These are phyloP conservation scores for Paxillus ammoniavirescens DNA, from an alignment of 768 basidiomycete species.

Conservation along the genomic window DNA sequence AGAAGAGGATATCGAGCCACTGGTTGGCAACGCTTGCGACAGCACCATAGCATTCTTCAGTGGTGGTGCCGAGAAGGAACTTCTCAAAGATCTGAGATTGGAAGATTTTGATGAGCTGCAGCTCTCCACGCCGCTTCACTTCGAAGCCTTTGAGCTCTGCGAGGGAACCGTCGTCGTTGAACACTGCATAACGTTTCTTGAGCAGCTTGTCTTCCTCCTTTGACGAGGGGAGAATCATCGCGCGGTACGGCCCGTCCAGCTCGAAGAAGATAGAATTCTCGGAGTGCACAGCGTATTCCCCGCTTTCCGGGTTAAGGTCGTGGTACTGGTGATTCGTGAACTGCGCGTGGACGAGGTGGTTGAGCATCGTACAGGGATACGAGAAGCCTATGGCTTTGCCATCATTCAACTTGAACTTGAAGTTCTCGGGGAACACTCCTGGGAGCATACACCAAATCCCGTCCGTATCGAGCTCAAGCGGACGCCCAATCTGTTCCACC, in stretches of 20 bases:
- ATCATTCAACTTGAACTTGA: constrained; percentile 85
- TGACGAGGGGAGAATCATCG: constrained; percentile 98
- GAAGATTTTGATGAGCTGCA: constrained; percentile 99
- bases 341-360: constrained; percentile 91
- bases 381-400: constrained; percentile 90
- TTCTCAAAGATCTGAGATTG: constrained; percentile 98
- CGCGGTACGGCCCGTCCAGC: constrained; percentile 96
- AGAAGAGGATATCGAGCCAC: constrained; percentile 96
- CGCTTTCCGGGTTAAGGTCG: constrained; percentile 80
- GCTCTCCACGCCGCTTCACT: constrained; percentile 94
- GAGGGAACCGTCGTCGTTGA: constrained; percentile 96
- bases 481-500: constrained; percentile 96
- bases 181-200: constrained; percentile 99
- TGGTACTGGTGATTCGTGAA: constrained; percentile 99
- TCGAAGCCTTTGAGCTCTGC: constrained; percentile 99
- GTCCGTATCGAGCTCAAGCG: constrained; percentile 96
- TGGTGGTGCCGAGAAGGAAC: constrained; percentile 90
- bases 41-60: constrained; percentile 92
- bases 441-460: constrained; percentile 99
- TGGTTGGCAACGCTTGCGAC: constrained; percentile 94
- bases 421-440: constrained; percentile 96
- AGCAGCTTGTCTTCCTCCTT: constrained; percentile 98
- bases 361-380: constrained; percentile 99
- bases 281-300: constrained; percentile 81
- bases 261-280: constrained; percentile 99